Evolutionary conservation across 2,329 filamentous ascomycete genomes (phyloP), one percentile per base, ranked within the genome.

Genomic region (Rhinocladiella similis): DNA sequence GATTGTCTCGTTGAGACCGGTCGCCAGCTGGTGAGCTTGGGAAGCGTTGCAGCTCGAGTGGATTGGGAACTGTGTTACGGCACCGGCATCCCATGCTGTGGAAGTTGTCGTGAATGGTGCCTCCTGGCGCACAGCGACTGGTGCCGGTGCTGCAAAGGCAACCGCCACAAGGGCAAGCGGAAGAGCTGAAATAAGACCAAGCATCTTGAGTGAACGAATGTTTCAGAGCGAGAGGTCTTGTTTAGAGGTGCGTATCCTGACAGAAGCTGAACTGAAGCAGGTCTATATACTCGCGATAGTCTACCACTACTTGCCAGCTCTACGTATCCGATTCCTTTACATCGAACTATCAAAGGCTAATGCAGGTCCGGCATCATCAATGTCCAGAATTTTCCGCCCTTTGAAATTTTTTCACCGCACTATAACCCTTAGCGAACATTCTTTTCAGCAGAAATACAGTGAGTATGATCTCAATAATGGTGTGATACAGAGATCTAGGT

Each of bases 41-140:
- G 85, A 88, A 47, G 75, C 71, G 65, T 89, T 89, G 74, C 87
- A 89, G 20, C 84, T 87, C 33, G 75, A 68, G 69, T 89, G 86
- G 67, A 89, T 86, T 13, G 74, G 72, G 63, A 72, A 80, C 16
- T 72, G 62, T 14, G 61, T 67, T 6, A 75, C 70, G 1, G 72
- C 73, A 12, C 76, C 77, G 3, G 63, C 57, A 27, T 71, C 57
- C 68, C 69, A 70, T 3, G 45, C 19, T 51, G 42, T 20, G 33
- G 43, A 22, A 19, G 42, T 41, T 3, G 38, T 41, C 2, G 14
- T 50, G 38, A 29, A 20, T 33, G 27, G 43, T 22, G n/a, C 47
- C 14, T 35, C 20, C 36, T 54, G 51, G 9, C 45, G 51, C n/a
- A 45, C 39, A n/a, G n/a, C 39, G 6, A 53, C 39, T 20, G 12